Evolutionary conservation across 305 asterid species (phyloP), one percentile per base, ranked within the genome.

Genomic region (Lippia alba): DNA sequence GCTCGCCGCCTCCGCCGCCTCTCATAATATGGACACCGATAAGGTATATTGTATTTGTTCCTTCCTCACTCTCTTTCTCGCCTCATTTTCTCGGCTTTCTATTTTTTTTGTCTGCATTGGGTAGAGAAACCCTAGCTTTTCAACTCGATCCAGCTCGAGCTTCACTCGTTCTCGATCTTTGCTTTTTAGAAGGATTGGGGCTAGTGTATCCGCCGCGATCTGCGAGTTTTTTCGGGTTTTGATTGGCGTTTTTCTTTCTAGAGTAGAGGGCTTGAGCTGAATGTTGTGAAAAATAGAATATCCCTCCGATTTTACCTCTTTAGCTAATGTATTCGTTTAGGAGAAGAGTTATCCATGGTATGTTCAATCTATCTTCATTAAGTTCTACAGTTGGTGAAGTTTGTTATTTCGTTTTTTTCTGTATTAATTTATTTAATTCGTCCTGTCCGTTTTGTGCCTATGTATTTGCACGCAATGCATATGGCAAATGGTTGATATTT

Each of bases 21-120:
- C 84, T 55, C 78, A 71, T 9, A 82, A 71, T 58, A 87, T 81
- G 90, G 94, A 85, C 60, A 64, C 94, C 44, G 90, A 83, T 73
- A 88, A 84, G 96, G 94, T 92, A 77, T 41, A 41, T 24, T 61
- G n/a, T n/a, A n/a, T n/a, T n/a, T n/a, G 10, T 54, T 41, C 48
- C 66, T 8, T 6, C 33, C 64, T 9, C 60, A 9, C 54, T 19
- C 40, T 50, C 8, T n/a, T 8, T 48, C 63, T 44, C 18, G 0
- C 36, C 24, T 39, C 60, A 40, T 71, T 71, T 53, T 65, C 56
- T 8, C 12, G 11, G 12, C 16, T 19, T 61, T 61, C 46, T 34
- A 59, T 16, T 61, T 51, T 66, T 12, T 51, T 66, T 12, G 44
- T 66, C 14, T 56, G 53, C 62, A 12, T 78, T 67, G 48, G 41